Evolutionary conservation across 176 grass and related monocot genomes (phyloP), one percentile per base, ranked within the genome.

Genomic region (Eleusine coracana): DNA sequence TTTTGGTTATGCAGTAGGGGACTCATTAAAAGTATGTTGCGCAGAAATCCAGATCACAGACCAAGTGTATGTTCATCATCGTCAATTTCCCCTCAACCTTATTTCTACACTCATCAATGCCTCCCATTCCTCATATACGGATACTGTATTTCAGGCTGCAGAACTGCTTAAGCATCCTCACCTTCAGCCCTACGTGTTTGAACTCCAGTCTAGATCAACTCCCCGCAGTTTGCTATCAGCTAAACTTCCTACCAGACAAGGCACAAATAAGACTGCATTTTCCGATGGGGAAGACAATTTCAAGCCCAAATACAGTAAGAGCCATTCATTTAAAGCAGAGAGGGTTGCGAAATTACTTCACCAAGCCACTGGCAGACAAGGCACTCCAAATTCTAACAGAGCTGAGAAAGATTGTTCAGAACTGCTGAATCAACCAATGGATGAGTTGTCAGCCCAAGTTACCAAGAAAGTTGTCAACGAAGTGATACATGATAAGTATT

Each of bases 11-110:
- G 79, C 81, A 95, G 96, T 85, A 90, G 91, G 78, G 96, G 91
- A 75, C 92, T 98, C 20, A 81, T 98, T 56, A 98, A 93, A 87
- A 98, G 92, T 87, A 98, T 98, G 96, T 45, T 95, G 56, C 87
- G 92, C 20, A 98, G 82, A 76, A 95, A 73, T 77, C 96, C 96
- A 81, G 90, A 98, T 76, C 92, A 95, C 55, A 98, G 96, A 70
- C 96, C 92, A 88, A 95, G 90, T 90, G 96, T 98, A 98, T 46
- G 86, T 82, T 83, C 31, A 73, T 29, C 11, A 28, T 73, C 5
- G n/a, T 52, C 56, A 29, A 38, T 23, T 75, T 38, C 46, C 72
- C 7, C 39, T 52, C 50, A 52, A 52, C 3, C 50, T 52, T 4
- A 64, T 66, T 72, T 79, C 23, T 71, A 34, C n/a, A 75, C 42